phyloP scores from a whole-genome alignment of 768 basidiomycete species.

The Lactarius vividus region DNA sequence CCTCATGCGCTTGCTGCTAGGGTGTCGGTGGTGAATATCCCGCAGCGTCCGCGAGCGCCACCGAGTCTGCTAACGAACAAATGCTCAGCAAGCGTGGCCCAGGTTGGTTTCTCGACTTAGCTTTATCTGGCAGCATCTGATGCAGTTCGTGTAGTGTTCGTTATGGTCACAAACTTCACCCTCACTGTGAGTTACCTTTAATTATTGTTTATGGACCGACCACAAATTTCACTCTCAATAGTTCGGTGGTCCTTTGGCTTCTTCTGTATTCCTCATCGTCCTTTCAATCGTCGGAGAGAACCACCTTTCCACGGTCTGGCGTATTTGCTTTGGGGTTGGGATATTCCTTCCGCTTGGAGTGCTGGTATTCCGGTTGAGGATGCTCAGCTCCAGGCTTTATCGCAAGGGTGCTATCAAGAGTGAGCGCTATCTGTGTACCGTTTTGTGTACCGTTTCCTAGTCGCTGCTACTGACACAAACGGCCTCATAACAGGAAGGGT shows the following conservation, averaged over 20 bases:
- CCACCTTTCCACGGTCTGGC: slow-evolving; percentile 64
- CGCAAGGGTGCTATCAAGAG: slow-evolving; percentile 63
- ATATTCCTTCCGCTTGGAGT: slow-evolving; percentile 62
- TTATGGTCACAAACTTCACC: slow-evolving; percentile 74
- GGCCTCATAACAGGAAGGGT: slow-evolving; percentile 41
- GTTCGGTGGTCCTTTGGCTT: slow-evolving; percentile 67
- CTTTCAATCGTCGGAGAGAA: slow-evolving; percentile 62
- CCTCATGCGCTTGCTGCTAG: slow-evolving; percentile 33
- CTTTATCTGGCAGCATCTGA: slow-evolving; percentile 3
- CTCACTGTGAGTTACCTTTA: slow-evolving; percentile 45
- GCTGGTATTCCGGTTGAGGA: slow-evolving; percentile 68
- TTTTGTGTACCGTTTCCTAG: not conserved
- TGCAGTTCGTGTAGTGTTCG: slow-evolving; percentile 47
- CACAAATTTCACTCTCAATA: slow-evolving; percentile 29
- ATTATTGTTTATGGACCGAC: not conserved
- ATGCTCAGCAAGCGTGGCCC: slow-evolving; percentile 59
- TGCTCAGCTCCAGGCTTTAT: slow-evolving; percentile 66
- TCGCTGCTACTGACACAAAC: not conserved
- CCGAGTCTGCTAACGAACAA: slow-evolving; percentile 72
- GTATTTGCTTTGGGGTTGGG: slow-evolving; percentile 63
- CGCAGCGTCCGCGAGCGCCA: slow-evolving; percentile 63
- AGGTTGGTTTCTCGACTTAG: slow-evolving; percentile 35
- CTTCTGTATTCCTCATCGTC: slow-evolving; percentile 64
- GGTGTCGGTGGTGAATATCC: slow-evolving; percentile 81
- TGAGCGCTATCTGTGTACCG: slow-evolving; percentile 31